Evolutionary conservation across 176 grass and related monocot genomes (phyloP), one percentile per base, ranked within the genome.

Genomic region (Pontederia crassipes): DNA sequence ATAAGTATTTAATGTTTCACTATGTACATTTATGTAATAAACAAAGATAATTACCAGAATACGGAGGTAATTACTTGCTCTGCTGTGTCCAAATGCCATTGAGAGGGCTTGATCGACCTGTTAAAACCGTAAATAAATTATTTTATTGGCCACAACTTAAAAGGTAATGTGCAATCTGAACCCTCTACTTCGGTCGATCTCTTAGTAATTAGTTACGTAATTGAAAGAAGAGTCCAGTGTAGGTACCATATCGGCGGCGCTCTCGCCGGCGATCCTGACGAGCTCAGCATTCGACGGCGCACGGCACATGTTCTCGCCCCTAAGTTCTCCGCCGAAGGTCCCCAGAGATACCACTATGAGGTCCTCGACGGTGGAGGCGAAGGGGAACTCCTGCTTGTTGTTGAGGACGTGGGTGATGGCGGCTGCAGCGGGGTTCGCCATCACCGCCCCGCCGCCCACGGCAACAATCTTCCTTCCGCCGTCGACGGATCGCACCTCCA

Each of bases 41-140:
- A 24, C 20, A 24, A 24, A 24, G 0, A 54, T 54, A 27, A 54
- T 4, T 76, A 85, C 89, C 85, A 89, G 94, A 11, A 98, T 89
- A 17, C 94, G 94, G 53, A 81, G 78, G 61, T 98, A 98, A 54
- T 93, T 98, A 74, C 65, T 93, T 61, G 88, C 75, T 68, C 85
- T 83, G 61, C 69, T 81, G 57, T 85, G 79, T 61, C 94, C 94
- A 57, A 98, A 98, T 57, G 94, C 94, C 94, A 83, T 98, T 56
- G 88, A 84, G 59, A 98, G 88, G 12, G 94, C 84, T 66, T 93
- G 88, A 79, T 98, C 94, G 71, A 98, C 91, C 91, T 96, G 72
- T 4, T 57, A 47, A 64, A 26, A 12, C 1, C 27, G 16, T 6
- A 29, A 59, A 28, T 6, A 13, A 32, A 6, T 9, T 9, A 57